Percentiles rank a stretch among this genome's conserved stretches.
Conservation (phyloP, 768 basidiomycete genomes). For the Cyathus striatus region DNA sequence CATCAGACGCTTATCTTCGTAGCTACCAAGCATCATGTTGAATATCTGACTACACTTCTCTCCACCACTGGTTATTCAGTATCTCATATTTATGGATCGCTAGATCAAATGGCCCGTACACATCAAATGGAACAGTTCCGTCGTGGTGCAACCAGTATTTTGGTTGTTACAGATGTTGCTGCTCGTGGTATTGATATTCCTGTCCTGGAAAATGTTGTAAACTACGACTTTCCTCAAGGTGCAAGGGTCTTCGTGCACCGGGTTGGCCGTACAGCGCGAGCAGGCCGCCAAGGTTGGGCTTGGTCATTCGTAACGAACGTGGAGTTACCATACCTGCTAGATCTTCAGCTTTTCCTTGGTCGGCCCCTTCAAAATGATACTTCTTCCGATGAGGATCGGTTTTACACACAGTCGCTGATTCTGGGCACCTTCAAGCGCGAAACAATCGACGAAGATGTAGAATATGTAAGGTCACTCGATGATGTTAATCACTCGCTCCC, state of each 20-base stretch:
- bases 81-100: constrained; percentile 92
- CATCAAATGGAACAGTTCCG: constrained; percentile 91
- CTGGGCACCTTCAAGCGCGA: constrained; percentile 82
- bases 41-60: constrained; percentile 81
- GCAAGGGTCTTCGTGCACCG: constrained; percentile 93
- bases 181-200: constrained; percentile 98
- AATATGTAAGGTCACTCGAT: constrained; percentile 68
- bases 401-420: constrained; percentile 68
- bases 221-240: constrained; percentile 97
- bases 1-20: constrained; percentile 94
- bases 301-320: constrained; percentile 88
- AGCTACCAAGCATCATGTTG: constrained; percentile 98
- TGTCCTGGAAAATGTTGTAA: constrained; percentile 91
- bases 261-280: constrained; percentile 94
- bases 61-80: constrained; percentile 79
- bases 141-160: constrained; percentile 67
- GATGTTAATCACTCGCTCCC: constrained; percentile 59
- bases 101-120: constrained; percentile 87
- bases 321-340: constrained; percentile 88
- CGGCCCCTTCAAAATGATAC: constrained; percentile 64
- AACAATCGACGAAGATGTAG: constrained; percentile 76
- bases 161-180: constrained; percentile 97
- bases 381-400: constrained; percentile 44
- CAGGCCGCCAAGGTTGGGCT: constrained; percentile 92
- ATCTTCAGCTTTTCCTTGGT: constrained; percentile 89